Base-by-base conservation (phyloP, 2,329 filamentous ascomycete species). In the Apiospora rasikravindrae region DNA sequence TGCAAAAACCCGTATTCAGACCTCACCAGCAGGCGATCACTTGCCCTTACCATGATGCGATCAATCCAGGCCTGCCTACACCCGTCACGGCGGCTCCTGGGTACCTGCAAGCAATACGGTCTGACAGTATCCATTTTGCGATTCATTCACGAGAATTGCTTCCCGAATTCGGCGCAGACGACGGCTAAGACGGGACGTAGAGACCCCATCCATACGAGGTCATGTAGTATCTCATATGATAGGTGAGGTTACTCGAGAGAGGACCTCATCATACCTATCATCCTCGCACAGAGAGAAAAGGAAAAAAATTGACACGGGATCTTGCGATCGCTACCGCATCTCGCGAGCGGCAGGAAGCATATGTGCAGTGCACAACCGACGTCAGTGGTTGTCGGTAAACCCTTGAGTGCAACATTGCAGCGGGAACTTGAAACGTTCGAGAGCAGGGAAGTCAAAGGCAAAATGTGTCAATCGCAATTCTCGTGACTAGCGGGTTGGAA, bases 401-500 rank as follows among this genome's bases (percentile, higher is more conserved):
- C 57, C 57, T 64, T 64, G 33, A 33, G 22, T 64, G 57, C 57
- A 64, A 64, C 57, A 64, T 64, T 40, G 19, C 57, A 64, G 22
- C 57, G 57, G 57, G 57, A 64, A 64, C 33, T 14, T 64, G 57
- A 64, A 64, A 64, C 57, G 57, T 5, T 64, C 57, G 29, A 37
- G 33, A 64, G 57, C 57, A 64, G 19, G 19, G 57, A 33, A 33
- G 57, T n/a, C 57, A 64, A 40, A 64, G 40, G 19, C 57, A 64
- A 64, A 64, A 40, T n/a, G 33, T 64, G 57, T 40, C 57, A 40
- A 64, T 64, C 57, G 33, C 57, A 64, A 64, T 64, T 40, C 29
- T 64, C 57, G 10, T 64, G 57, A 40, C 45, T 49, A 49, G 45
- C 45, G 8, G 22, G 22, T 33, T 64, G 57, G 33, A 64, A 33